Conservation (phyloP, 768 basidiomycete genomes). For the Pholiota microspora region DNA sequence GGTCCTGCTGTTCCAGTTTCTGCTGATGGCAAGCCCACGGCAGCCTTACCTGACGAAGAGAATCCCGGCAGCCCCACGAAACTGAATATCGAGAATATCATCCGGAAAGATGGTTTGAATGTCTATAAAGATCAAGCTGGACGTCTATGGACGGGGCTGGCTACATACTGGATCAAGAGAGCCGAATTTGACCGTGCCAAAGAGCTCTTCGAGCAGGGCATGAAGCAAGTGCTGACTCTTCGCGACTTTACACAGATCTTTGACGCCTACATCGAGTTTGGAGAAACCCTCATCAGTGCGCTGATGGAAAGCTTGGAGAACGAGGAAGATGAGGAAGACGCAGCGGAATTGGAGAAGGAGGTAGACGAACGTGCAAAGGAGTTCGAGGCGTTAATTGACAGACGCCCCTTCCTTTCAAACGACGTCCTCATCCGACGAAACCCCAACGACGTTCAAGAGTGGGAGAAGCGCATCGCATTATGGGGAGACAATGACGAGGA, state of each 20-base stretch:
- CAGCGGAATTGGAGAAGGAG: conserved; percentile 76
- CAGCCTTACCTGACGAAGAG: conserved; percentile 75
- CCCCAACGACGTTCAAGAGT: conserved; percentile 97
- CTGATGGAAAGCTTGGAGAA: conserved; percentile 85
- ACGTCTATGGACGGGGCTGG: conserved; percentile 91
- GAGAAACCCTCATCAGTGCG: conserved; percentile 84
- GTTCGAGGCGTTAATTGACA: conserved; percentile 93
- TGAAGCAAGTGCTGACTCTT: conserved; percentile 83
- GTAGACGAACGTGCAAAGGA: conserved; percentile 87
- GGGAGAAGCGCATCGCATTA: conserved; percentile 96
- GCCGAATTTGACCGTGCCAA: conserved; percentile 92
- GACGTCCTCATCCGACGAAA: conserved; percentile 92
- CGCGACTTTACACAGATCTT: conserved; percentile 98
- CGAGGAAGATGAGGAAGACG: conserved; percentile 84
- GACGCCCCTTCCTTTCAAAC: conserved; percentile 93
- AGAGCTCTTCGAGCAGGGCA: conserved; percentile 83
- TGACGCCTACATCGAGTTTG: conserved; percentile 93
- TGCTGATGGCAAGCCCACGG: conserved; percentile 46
- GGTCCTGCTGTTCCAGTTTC: conserved; percentile 59
- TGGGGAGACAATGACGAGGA: conserved; percentile 94
- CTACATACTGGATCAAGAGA: conserved; percentile 98
- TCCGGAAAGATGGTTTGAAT: conserved; percentile 80
- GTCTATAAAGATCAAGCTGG: conserved; percentile 98
- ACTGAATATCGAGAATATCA: conserved; percentile 84
- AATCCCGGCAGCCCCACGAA: conserved; percentile 69